Conservation (phyloP, 129 eudicot species). For the Arctium lappa region DNA sequence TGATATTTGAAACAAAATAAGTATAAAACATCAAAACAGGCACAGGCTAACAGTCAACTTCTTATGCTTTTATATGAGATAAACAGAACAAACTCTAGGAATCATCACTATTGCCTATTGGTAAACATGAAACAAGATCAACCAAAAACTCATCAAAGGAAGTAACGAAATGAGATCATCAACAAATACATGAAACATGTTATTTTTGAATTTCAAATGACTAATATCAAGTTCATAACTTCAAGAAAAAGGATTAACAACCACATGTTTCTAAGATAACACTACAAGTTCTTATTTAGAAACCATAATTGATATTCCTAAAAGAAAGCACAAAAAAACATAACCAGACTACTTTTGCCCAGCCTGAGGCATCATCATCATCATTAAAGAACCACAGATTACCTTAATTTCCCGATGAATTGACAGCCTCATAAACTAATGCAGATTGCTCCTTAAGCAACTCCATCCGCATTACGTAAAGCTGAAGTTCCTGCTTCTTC, state of each 20-base stretch:
- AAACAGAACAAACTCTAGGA: background rate
- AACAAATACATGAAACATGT: constrained; percentile 19
- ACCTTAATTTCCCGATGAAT: constrained; percentile 29
- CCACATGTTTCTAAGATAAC: constrained; percentile 8
- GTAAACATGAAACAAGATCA: background rate
- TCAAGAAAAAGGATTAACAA: background rate
- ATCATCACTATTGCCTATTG: background rate
- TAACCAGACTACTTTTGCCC: background rate
- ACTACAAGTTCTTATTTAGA: constrained; percentile 24
- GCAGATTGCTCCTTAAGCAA: constrained; percentile 32
- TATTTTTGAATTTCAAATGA: constrained; percentile 1
- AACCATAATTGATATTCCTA: constrained; percentile 8
- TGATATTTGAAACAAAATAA: background rate
- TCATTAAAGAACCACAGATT: background rate
- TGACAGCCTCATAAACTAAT: constrained; percentile 38
- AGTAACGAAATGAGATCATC: background rate
- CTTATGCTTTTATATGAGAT: background rate
- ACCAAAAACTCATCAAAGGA: background rate
- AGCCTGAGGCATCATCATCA: constrained; percentile 1
- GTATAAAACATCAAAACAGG: background rate
- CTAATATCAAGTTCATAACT: constrained; percentile 27
- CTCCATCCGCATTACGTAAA: constrained; percentile 31
- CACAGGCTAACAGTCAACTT: background rate
- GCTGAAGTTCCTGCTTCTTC: constrained; percentile 35
- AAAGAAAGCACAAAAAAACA: background rate